Evolutionary conservation across 1,284 basidiomycete species (phyloP).

Genomic region (Trichosporon faecale): DNA sequence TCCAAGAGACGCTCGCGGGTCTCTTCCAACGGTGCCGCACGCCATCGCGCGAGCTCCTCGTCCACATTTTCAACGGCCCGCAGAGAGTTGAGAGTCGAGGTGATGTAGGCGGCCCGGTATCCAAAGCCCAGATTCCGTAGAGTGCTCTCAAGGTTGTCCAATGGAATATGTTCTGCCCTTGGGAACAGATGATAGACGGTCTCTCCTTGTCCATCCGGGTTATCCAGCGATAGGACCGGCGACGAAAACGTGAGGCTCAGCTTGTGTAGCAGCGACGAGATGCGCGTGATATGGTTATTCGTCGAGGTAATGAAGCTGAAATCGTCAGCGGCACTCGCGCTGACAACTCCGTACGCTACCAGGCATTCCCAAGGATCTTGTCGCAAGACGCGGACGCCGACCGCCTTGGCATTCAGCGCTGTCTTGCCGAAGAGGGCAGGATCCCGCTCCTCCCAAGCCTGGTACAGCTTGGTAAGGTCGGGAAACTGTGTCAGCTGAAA

Average conservation of each 20-base stretch:
- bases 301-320: slow-evolving; percentile 93
- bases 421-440: slow-evolving; percentile 66
- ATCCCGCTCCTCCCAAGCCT: slow-evolving; percentile 71
- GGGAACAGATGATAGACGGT: slow-evolving; percentile 80
- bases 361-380: slow-evolving; percentile 97
- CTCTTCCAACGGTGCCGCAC: slow-evolving; percentile 24
- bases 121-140: slow-evolving; percentile 88
- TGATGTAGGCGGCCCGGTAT: slow-evolving; percentile 88
- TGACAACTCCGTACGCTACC: slow-evolving; percentile 62
- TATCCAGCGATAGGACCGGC: slow-evolving; percentile 54
- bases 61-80: slow-evolving; percentile 41
- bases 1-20: slow-evolving; percentile 67
- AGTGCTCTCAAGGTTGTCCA: slow-evolving; percentile 60
- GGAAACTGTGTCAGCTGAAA: slow-evolving; percentile 65
- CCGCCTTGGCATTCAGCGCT: slow-evolving; percentile 57
- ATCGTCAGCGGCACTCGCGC: not conserved
- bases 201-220: slow-evolving; percentile 25
- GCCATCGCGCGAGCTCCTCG: slow-evolving; percentile 30
- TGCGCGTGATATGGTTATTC: slow-evolving; percentile 92
- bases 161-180: slow-evolving; percentile 63
- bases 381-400: slow-evolving; percentile 66
- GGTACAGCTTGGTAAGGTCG: slow-evolving; percentile 61
- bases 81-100: slow-evolving; percentile 75
- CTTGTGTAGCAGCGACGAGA: slow-evolving; percentile 79
- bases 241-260: slow-evolving; percentile 66